A percentile compares a stretch with the other conserved stretches of the same genome.
phyloP scores from a whole-genome alignment of 441 rosid species.

The Euphorbia schlechtendalii region DNA sequence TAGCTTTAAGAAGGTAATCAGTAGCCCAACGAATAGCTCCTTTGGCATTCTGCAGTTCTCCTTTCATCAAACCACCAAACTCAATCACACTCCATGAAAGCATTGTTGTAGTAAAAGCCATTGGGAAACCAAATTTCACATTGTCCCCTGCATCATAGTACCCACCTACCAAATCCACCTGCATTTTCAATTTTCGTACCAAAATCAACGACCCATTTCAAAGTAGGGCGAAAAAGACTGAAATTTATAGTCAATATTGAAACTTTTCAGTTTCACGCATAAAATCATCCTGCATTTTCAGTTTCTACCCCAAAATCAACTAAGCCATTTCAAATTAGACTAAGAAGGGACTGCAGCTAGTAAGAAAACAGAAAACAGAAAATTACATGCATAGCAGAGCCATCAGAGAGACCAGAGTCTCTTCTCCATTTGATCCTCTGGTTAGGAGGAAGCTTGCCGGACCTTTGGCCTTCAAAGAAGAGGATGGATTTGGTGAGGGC shows the following conservation, averaged over 20 bases:
- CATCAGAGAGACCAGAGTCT: conserved; percentile 73
- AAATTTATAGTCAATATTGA: not conserved
- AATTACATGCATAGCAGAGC: conserved; percentile 56
- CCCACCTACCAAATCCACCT: conserved; percentile 87
- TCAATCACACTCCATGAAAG: conserved; percentile 90
- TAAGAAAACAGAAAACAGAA: not conserved
- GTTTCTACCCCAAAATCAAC: too few relatives aligned
- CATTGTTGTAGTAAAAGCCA: conserved; percentile 97
- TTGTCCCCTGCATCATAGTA: conserved; percentile 97
- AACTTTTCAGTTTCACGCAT: too few relatives aligned
- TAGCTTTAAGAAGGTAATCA: conserved; percentile 72
- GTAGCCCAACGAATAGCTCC: conserved; percentile 86
- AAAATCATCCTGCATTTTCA: too few relatives aligned
- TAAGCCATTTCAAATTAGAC: too few relatives aligned
- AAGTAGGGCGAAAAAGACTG: not conserved
- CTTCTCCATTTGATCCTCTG: conserved; percentile 75
- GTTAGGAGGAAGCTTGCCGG: conserved; percentile 67
- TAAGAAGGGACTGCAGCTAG: too few relatives aligned
- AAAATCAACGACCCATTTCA: conserved; percentile 11
- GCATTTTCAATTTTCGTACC: conserved; percentile 24
- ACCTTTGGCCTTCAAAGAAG: conserved; percentile 93
- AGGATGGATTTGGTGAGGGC: conserved; percentile 88
- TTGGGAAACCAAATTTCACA: conserved; percentile 86
- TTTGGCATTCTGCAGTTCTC: conserved; percentile 52
- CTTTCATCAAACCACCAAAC: conserved; percentile 68